Conservation (phyloP, 2,329 filamentous ascomycete species). For the Paracamarosporium sp. region DNA sequence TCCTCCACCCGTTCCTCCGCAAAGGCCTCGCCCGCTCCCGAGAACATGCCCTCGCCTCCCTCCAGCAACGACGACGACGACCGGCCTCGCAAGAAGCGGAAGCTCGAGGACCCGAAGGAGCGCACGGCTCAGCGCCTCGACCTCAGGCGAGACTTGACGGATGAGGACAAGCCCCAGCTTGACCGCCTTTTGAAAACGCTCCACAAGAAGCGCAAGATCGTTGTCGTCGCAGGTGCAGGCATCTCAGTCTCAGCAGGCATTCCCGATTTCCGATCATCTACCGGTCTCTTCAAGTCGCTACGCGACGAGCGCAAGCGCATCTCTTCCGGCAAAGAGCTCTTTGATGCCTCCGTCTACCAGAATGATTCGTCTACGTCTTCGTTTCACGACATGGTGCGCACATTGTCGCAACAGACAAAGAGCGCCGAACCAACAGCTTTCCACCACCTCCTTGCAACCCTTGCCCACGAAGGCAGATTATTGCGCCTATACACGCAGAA, state of each 20-base stretch:
- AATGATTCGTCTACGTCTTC: constrained; percentile 86
- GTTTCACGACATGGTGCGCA: constrained; percentile 96
- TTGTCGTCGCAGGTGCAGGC: constrained; percentile 93
- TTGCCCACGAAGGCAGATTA: constrained; percentile 85
- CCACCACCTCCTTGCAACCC: constrained; percentile 89
- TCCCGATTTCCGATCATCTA: constrained; percentile 92
- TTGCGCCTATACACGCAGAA: constrained; percentile 95
- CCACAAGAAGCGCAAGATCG: constrained; percentile 92
- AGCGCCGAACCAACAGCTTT: constrained; percentile 84
- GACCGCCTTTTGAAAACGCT: constrained; percentile 76
- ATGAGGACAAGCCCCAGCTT: constrained; percentile 67
- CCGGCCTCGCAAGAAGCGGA: constrained; percentile 78
- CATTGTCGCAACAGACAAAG: constrained; percentile 79
- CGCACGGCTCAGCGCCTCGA: constrained; percentile 86
- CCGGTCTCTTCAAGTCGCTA: constrained; percentile 85
- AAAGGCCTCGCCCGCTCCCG: constrained; percentile 54
- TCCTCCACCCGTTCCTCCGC: constrained; percentile 56
- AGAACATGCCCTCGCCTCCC: constrained; percentile 51
- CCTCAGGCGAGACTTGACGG: constrained; percentile 63
- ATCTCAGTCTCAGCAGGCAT: constrained; percentile 98
- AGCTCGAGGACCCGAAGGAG: constrained; percentile 62
- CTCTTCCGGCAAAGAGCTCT: constrained; percentile 91
- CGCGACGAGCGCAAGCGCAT: constrained; percentile 90
- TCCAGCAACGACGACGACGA: constrained; percentile 66
- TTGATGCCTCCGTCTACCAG: constrained; percentile 97